Evolutionary conservation across 2,329 filamentous ascomycete genomes (phyloP).

Genomic region (Ophiostoma angusticollis): DNA sequence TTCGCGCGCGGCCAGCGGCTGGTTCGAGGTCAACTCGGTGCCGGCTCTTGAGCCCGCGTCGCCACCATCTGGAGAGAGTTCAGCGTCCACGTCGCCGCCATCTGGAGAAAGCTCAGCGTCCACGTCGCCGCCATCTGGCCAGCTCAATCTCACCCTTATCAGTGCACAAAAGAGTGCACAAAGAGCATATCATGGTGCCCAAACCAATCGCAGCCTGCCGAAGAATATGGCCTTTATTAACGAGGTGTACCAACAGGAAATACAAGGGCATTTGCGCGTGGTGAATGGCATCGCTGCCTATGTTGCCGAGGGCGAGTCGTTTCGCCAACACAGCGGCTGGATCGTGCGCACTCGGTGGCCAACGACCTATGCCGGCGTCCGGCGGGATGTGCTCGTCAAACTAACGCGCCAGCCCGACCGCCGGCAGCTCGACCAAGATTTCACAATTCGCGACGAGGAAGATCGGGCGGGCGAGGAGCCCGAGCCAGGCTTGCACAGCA

Average conservation of each 20-base stretch:
- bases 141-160: too few relatives aligned
- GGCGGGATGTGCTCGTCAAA: not conserved
- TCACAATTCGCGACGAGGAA: not conserved
- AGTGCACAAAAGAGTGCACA: not conserved
- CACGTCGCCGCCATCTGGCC: too few relatives aligned
- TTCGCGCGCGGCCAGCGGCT: not conserved
- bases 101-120: too few relatives aligned
- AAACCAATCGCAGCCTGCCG: not conserved
- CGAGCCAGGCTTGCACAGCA: not conserved
- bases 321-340: not conserved
- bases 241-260: not conserved
- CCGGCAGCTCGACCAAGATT: not conserved
- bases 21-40: not conserved
- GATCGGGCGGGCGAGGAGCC: not conserved
- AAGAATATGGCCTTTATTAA: not conserved
- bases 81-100: too few relatives aligned
- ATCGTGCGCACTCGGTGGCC: not conserved
- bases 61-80: too few relatives aligned
- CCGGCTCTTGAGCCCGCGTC: not conserved
- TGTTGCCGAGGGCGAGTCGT: not conserved
- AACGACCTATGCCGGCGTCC: not conserved
- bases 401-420: not conserved
- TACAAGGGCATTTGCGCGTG: not conserved
- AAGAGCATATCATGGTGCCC: not conserved
- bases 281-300: not conserved